Evolutionary conservation across 2,329 filamentous ascomycete species (phyloP).

Genomic region (Knufia petricola): DNA sequence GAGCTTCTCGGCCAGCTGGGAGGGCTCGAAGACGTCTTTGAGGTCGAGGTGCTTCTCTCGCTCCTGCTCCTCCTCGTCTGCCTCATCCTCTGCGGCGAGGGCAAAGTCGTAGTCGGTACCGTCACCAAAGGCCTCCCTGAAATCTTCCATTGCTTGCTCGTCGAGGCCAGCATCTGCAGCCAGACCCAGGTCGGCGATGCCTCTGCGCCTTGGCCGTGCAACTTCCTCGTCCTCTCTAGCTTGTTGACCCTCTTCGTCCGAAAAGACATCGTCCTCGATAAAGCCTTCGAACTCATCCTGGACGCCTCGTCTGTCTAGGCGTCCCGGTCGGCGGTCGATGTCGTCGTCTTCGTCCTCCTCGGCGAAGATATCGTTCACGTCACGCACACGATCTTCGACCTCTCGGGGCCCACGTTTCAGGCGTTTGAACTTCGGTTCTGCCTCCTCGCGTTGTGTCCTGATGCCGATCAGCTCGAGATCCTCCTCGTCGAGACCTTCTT

Average conservation of each 20-base stretch:
- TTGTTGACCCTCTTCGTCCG: conserved; percentile 67
- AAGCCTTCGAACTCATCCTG: conserved; percentile 87
- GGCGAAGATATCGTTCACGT: conserved; percentile 86
- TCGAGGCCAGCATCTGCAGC: conserved; percentile 78
- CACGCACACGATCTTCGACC: conserved; percentile 57
- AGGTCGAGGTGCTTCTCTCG: conserved; percentile 81
- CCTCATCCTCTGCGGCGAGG: conserved; percentile 75
- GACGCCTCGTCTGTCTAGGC: conserved; percentile 46
- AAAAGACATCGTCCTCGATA: conserved; percentile 90
- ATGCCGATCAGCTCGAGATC: conserved; percentile 84
- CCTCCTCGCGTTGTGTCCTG: conserved; percentile 50
- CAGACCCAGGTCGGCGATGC: conserved; percentile 55
- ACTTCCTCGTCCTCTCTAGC: conserved; percentile 82
- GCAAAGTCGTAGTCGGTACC: conserved; percentile 96
- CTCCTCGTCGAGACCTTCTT: conserved; percentile 80
- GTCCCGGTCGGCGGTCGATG: conserved; percentile 36
- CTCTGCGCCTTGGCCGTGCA: conserved; percentile 59
- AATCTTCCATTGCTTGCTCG: conserved; percentile 87
- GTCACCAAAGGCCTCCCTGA: conserved; percentile 91
- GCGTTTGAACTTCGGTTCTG: conserved; percentile 83
- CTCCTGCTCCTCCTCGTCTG: conserved; percentile 64
- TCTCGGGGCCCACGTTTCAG: conserved; percentile 84
- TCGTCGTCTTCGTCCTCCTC: conserved; percentile 77
- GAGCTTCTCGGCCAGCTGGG: conserved; percentile 85
- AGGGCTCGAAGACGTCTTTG: conserved; percentile 97